These are phyloP conservation scores for Aspergillus calidoustus DNA, from an alignment of 2,329 filamentous ascomycete genomes.

Conservation along the genomic window DNA sequence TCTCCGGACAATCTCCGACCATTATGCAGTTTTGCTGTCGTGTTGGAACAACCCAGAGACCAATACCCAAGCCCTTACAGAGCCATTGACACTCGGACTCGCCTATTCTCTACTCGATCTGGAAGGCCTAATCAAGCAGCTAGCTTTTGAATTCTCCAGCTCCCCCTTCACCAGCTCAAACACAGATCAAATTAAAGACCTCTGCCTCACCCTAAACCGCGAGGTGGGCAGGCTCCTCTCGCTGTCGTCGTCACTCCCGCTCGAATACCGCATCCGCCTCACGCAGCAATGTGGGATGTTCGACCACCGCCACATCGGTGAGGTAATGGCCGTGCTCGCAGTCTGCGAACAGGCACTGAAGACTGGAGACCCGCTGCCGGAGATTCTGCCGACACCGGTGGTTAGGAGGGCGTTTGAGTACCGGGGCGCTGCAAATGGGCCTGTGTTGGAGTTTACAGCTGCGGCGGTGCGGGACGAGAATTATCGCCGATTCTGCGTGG, in stretches of 20 bases:
- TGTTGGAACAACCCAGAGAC: constrained; percentile 43
- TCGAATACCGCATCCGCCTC: constrained; percentile 48
- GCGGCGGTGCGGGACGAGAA: constrained; percentile 46
- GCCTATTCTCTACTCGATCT: constrained; percentile 40
- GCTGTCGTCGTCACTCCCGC: constrained; percentile 41
- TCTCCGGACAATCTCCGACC: constrained; percentile 51
- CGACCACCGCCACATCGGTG: constrained; percentile 51
- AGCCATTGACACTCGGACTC: constrained; percentile 37
- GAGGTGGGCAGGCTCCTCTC: constrained; percentile 43
- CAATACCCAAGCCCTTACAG: constrained; percentile 29
- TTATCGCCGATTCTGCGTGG: constrained; percentile 54
- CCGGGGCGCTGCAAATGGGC: constrained; percentile 26
- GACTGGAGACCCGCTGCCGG: constrained; percentile 54
- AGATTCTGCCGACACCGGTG: constrained; percentile 54
- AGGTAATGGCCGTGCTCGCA: constrained; percentile 56
- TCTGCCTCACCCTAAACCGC: constrained; percentile 40
- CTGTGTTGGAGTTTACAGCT: constrained; percentile 30
- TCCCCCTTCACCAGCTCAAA: constrained; percentile 43
- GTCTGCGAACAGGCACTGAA: constrained; percentile 54
- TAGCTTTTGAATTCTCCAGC: constrained; percentile 45
- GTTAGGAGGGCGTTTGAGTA: constrained; percentile 42
- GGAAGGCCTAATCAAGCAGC: constrained; percentile 38
- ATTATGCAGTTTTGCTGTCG: constrained; percentile 56
- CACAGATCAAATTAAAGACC: constrained; percentile 36
- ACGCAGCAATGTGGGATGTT: constrained; percentile 45